Conservation (phyloP, 345 rosid genomes). For the Eucalyptus marginata region DNA sequence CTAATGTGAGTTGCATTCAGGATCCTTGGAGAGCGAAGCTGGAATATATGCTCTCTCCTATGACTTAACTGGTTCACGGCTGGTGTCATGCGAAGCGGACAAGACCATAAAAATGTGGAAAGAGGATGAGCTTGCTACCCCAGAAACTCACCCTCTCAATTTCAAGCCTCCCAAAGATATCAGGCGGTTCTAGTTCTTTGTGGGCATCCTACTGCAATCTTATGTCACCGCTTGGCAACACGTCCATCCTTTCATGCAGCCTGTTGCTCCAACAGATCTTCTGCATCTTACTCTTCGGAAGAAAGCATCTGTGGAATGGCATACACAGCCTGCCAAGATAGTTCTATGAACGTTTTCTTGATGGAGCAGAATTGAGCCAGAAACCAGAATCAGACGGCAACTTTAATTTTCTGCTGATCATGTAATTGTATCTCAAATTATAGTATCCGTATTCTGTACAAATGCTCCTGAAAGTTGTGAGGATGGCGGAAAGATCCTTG, state of each 20-base stretch:
- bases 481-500: background rate
- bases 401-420: background rate
- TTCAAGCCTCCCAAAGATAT: conserved; percentile 98
- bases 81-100: conserved; percentile 84
- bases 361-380: background rate
- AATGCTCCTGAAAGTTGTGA: background rate
- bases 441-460: background rate
- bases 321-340: background rate
- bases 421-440: background rate
- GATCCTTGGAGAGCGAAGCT: conserved; percentile 98
- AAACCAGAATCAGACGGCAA: background rate
- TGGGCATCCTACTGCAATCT: background rate
- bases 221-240: background rate
- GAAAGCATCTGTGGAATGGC: background rate
- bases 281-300: background rate
- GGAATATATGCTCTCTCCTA: conserved; percentile 80
- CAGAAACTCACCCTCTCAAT: conserved; percentile 89
- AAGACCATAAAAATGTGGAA: conserved; percentile 99
- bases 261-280: background rate
- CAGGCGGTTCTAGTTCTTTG: conserved; percentile 49
- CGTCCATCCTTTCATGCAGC: background rate
- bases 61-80: conserved; percentile 81
- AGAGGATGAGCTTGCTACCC: conserved; percentile 88
- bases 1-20: conserved; percentile 10
- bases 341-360: background rate